phyloP scores from a whole-genome alignment of 805 yeast species.

The Kuraishia hungarica region DNA sequence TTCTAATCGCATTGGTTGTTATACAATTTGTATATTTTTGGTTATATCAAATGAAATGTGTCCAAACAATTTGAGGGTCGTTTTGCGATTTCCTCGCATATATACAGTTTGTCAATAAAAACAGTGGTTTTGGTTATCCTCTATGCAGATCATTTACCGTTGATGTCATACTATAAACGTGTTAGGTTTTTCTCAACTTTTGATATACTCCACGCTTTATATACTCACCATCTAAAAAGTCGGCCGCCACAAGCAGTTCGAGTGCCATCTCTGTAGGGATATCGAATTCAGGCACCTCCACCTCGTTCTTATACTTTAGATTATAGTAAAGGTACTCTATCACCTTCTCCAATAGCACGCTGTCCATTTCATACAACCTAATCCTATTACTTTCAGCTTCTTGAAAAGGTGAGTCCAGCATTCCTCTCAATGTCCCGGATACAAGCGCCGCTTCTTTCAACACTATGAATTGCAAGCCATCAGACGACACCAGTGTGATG shows the following conservation, averaged over 20 bases:
- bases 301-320: constrained; percentile 53
- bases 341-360: constrained; percentile 64
- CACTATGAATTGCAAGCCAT: constrained; percentile 54
- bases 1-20: no score
- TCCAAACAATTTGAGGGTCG: background rate
- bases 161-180: background rate
- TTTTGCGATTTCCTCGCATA: background rate
- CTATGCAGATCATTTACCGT: no score
- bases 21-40: background rate
- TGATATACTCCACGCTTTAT: background rate
- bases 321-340: constrained; percentile 81
- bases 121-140: background rate
- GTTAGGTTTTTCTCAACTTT: background rate
- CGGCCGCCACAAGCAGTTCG: constrained; percentile 89
- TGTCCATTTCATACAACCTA: constrained; percentile 54
- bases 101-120: background rate
- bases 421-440: constrained; percentile 51
- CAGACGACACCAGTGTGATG: constrained; percentile 67
- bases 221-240: constrained; percentile 58
- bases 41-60: no score
- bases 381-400: constrained; percentile 54
- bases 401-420: constrained; percentile 48
- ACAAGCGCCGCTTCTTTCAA: constrained; percentile 70
- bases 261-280: constrained; percentile 92
- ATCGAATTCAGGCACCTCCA: constrained; percentile 75